These are phyloP conservation scores for Microstegium vimineum DNA, from an alignment of 176 grass and related monocot species.

Conservation along the genomic window DNA sequence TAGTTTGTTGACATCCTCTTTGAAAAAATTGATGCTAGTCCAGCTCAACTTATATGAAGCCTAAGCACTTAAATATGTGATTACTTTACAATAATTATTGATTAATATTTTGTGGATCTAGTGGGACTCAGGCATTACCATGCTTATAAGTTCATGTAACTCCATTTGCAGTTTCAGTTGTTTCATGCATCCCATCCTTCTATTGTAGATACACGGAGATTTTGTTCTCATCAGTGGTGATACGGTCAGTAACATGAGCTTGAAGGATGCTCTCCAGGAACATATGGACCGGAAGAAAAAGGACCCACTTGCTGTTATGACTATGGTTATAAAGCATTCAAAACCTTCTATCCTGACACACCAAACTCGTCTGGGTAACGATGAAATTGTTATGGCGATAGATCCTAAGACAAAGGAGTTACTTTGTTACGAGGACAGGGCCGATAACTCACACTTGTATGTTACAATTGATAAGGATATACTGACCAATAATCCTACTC, in stretches of 20 bases:
- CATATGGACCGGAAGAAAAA: slow-evolving; percentile 93
- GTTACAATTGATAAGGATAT: slow-evolving; percentile 84
- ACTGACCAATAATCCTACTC: slow-evolving; percentile 62
- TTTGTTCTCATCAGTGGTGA: slow-evolving; percentile 96
- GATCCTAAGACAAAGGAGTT: slow-evolving; percentile 86
- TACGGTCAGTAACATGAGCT: slow-evolving; percentile 91
- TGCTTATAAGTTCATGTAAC: background rate
- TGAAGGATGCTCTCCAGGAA: slow-evolving; percentile 68
- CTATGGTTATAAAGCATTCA: slow-evolving; percentile 85
- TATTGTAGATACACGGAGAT: slow-evolving; percentile 83
- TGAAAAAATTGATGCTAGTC: background rate
- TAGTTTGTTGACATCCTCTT: background rate
- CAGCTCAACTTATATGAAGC: background rate
- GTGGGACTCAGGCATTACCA: background rate
- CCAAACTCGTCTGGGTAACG: slow-evolving; percentile 78
- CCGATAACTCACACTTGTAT: slow-evolving; percentile 38
- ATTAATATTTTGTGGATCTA: background rate
- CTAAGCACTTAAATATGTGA: background rate
- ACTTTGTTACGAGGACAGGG: slow-evolving; percentile 78
- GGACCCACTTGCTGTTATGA: slow-evolving; percentile 90
- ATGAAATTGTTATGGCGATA: slow-evolving; percentile 78
- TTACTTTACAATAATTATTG: background rate
- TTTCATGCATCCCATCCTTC: slow-evolving; percentile 20
- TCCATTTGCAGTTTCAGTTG: slow-evolving; percentile 1
- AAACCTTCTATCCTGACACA: slow-evolving; percentile 65